Evolutionary conservation across 2,329 filamentous ascomycete species (phyloP).

Genomic region (Penicillium nordicum): DNA sequence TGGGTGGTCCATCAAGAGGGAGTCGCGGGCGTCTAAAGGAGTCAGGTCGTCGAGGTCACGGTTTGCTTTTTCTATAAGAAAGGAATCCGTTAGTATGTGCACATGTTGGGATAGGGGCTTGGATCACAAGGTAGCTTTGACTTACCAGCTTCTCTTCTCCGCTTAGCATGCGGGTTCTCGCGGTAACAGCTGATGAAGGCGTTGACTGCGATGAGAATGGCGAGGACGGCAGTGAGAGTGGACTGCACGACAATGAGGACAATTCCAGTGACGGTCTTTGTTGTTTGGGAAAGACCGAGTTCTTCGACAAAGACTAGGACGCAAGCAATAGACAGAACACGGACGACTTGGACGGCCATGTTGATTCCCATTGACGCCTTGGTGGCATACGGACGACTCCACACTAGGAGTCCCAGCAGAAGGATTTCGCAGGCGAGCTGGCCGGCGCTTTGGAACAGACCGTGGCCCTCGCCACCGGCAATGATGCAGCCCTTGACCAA

Average conservation of each 20-base stretch:
- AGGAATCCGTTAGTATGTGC: constrained; percentile 12
- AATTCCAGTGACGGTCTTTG: constrained; percentile 90
- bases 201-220: constrained; percentile 85
- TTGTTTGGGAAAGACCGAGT: constrained; percentile 83
- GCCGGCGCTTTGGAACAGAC: constrained; percentile 72
- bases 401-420: constrained; percentile 75
- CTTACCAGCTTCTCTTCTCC: constrained; percentile 86
- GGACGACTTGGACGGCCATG: constrained; percentile 82
- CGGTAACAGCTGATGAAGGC: constrained; percentile 77
- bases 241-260: constrained; percentile 90
- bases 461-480: constrained; percentile 80
- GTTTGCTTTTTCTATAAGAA: constrained; percentile 64
- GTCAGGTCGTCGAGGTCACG: constrained; percentile 80
- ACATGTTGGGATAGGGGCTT: constrained; percentile 12
- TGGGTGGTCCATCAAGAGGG: constrained; percentile 65
- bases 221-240: constrained; percentile 74
- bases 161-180: constrained; percentile 85
- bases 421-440: constrained; percentile 77
- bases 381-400: constrained; percentile 81
- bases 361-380: constrained; percentile 91
- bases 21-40: constrained; percentile 70
- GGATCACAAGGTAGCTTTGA: constrained; percentile 13
- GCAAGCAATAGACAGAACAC: constrained; percentile 82
- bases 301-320: constrained; percentile 93
- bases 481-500: constrained; percentile 84